Conservation (phyloP, 257 asterid genomes). For the Vinca minor region DNA sequence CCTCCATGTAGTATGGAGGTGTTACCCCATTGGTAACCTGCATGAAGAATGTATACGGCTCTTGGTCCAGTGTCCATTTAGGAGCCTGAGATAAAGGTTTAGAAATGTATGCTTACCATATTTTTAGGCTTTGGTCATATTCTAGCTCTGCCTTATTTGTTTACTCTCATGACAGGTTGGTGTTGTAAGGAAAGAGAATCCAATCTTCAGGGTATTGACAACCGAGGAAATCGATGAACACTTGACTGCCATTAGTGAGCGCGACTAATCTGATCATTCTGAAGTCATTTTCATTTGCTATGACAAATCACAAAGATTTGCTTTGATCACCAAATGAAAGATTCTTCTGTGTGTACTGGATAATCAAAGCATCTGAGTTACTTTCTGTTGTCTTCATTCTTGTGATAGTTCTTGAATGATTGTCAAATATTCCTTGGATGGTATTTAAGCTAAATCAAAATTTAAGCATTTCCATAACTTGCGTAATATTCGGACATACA, state of each 20-base stretch:
- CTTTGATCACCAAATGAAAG: not conserved
- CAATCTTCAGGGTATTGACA: constrained; percentile 58
- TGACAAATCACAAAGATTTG: not conserved
- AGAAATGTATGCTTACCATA: too few relatives aligned
- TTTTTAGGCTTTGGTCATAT: too few relatives aligned
- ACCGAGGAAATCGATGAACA: constrained; percentile 96
- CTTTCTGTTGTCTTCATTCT: constrained; percentile 1
- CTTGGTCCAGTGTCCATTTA: too few relatives aligned
- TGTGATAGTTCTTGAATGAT: not conserved
- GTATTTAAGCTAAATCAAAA: too few relatives aligned
- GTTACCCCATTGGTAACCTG: too few relatives aligned
- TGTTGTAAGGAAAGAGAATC: constrained; percentile 72
- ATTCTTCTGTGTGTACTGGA: constrained; percentile 7
- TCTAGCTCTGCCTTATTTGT: not conserved
- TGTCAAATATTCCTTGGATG: not conserved
- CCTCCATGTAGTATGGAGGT: too few relatives aligned
- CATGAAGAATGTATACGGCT: too few relatives aligned
- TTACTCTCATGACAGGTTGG: constrained; percentile 55
- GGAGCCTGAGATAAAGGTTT: too few relatives aligned
- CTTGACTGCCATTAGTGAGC: constrained; percentile 92
- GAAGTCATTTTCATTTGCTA: not conserved
- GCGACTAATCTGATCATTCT: constrained; percentile 40
- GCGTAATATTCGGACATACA: too few relatives aligned
- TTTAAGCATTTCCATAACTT: too few relatives aligned
- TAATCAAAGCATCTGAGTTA: not conserved